A percentile compares a stretch with the other conserved stretches of the same genome.
Evolutionary conservation across 2,329 filamentous ascomycete genomes (phyloP).

Genomic region (Peltaster fructicola): DNA sequence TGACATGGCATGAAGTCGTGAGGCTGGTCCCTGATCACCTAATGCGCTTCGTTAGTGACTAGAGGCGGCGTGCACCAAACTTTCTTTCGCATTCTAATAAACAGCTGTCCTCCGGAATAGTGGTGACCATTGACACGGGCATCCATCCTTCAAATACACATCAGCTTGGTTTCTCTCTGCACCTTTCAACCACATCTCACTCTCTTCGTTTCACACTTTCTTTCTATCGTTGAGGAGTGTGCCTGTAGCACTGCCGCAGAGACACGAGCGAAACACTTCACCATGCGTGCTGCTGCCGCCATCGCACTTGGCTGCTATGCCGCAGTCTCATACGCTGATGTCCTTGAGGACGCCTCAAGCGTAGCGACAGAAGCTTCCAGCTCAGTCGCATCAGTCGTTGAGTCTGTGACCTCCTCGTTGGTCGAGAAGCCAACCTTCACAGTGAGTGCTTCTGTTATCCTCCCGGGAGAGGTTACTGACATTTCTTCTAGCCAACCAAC

Average conservation of each 20-base stretch:
- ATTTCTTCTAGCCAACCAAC: constrained; percentile 49
- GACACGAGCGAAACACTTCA: constrained; percentile 19
- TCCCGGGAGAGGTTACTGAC: constrained; percentile 3
- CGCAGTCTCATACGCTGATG: constrained; percentile 54
- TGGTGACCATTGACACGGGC: no score
- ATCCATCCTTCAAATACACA: no score
- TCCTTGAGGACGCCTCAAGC: constrained; percentile 49
- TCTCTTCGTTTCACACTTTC: background rate
- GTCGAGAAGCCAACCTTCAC: constrained; percentile 69
- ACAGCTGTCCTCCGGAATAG: no score
- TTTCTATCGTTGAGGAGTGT: no score
- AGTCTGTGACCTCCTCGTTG: constrained; percentile 38
- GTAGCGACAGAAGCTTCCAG: constrained; percentile 22
- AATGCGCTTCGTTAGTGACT: constrained; percentile 1
- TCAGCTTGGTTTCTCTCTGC: no score
- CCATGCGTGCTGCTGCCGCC: constrained; percentile 71
- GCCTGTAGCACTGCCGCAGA: constrained; percentile 1
- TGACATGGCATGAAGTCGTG: no score
- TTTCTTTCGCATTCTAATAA: no score
- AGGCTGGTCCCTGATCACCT: background rate
- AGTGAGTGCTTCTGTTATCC: constrained; percentile 38
- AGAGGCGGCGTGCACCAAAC: no score
- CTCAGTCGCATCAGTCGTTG: constrained; percentile 26
- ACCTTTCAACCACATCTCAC: no score
- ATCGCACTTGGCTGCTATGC: constrained; percentile 52